A percentile compares a stretch with the other conserved stretches of the same genome.
Evolutionary conservation across 2,329 filamentous ascomycete genomes (phyloP).

Genomic region (Ophiocordyceps polyrhachis-furcata): DNA sequence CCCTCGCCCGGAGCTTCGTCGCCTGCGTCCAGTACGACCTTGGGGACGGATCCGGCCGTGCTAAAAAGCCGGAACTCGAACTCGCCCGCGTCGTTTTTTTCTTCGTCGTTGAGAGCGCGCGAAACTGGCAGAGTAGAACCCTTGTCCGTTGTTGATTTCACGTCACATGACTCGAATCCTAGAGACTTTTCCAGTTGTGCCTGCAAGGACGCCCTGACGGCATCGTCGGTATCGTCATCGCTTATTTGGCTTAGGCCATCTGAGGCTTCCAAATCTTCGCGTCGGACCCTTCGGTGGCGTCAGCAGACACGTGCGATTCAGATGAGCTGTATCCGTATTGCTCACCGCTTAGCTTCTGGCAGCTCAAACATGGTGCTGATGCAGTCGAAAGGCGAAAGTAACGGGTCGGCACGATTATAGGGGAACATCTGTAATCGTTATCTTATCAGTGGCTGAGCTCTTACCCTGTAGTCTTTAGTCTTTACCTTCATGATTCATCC

Average conservation of each 20-base stretch:
- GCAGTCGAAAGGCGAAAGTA: too few relatives aligned
- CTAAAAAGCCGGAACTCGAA: constrained; percentile 43
- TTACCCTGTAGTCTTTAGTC: too few relatives aligned
- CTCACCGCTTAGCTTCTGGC: constrained; percentile 10
- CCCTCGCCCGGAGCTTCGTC: constrained; percentile 19
- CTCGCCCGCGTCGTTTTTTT: constrained; percentile 15
- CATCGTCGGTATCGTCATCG: constrained; percentile 14
- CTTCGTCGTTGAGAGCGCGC: constrained; percentile 6
- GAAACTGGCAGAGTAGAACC: background rate
- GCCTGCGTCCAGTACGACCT: constrained; percentile 30
- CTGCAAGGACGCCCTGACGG: constrained; percentile 24
- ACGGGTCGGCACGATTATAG: too few relatives aligned
- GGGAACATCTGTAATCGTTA: too few relatives aligned
- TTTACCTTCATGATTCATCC: too few relatives aligned
- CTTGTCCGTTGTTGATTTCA: background rate
- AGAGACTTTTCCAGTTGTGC: constrained; percentile 28
- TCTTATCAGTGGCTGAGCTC: too few relatives aligned
- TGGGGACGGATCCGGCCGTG: constrained; percentile 23
- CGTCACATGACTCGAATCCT: constrained; percentile 15
- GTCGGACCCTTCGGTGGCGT: background rate
- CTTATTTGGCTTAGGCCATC: constrained; percentile 6
- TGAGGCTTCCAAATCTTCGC: constrained; percentile 1
- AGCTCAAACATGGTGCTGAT: constrained; percentile 4
- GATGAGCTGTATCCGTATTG: too few relatives aligned
- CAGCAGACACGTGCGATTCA: background rate